A percentile compares a stretch with the other conserved stretches of the same genome.
Evolutionary conservation across 2,329 filamentous ascomycete species (phyloP).

Genomic region (Paecilomyces sp.): DNA sequence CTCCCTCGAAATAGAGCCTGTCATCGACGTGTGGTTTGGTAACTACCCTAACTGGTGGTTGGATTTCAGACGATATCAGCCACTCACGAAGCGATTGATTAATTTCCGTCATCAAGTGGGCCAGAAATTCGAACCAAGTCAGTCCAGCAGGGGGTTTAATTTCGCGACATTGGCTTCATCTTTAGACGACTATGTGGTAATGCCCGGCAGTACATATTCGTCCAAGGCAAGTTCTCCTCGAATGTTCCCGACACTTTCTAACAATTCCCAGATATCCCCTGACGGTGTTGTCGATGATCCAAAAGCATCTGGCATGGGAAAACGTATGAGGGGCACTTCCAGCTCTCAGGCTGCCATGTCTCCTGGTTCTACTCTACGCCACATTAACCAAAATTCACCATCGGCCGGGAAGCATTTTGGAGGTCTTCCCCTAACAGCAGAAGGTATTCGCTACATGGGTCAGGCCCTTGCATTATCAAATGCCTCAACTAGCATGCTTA

Average conservation of each 20-base stretch:
- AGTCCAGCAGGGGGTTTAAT: slow-evolving; percentile 34
- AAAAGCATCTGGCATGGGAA: neutral
- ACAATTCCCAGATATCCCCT: slow-evolving; percentile 8
- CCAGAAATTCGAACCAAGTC: slow-evolving; percentile 35
- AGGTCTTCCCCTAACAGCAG: neutral
- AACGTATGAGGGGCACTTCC: neutral
- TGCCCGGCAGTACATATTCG: slow-evolving; percentile 38
- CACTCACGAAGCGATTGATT: slow-evolving; percentile 27
- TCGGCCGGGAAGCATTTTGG: too few relatives aligned
- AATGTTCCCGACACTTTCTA: neutral
- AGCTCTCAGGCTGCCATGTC: neutral
- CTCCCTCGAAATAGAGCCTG: slow-evolving; percentile 37
- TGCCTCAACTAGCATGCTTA: neutral
- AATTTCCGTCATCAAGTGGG: slow-evolving; percentile 38
- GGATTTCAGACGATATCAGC: slow-evolving; percentile 30
- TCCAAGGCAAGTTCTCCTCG: slow-evolving; percentile 11
- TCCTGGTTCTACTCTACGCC: neutral
- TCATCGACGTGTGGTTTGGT: slow-evolving; percentile 34
- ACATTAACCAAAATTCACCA: neutral
- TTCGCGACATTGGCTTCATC: slow-evolving; percentile 35
- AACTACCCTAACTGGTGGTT: slow-evolving; percentile 36
- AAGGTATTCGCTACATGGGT: neutral
- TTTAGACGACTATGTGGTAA: slow-evolving; percentile 39
- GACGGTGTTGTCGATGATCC: slow-evolving; percentile 10
- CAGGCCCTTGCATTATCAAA: neutral